These are phyloP conservation scores for Boletus tomentosulus DNA, from an alignment of 768 basidiomycete species.

Conservation along the genomic window DNA sequence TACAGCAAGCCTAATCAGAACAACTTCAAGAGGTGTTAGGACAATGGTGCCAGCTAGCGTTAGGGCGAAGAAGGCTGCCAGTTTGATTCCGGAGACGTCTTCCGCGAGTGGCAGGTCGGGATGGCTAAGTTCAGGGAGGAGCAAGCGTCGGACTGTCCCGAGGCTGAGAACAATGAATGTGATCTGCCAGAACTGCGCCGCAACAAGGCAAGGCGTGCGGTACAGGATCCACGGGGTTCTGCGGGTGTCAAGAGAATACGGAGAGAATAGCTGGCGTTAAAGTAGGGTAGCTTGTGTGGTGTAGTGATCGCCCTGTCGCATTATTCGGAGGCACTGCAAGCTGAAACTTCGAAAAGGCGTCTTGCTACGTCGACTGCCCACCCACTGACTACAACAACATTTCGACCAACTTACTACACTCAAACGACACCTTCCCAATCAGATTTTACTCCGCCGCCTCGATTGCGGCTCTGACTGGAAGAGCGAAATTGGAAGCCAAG, in stretches of 20 bases:
- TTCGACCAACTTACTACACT: too few relatives aligned
- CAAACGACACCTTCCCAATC: too few relatives aligned
- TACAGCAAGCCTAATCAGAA: constrained; percentile 69
- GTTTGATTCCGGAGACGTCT: constrained; percentile 46
- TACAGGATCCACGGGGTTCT: constrained; percentile 77
- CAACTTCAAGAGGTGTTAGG: constrained; percentile 71
- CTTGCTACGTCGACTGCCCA: constrained; percentile 12
- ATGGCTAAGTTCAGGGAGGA: constrained; percentile 48
- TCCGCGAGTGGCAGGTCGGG: constrained; percentile 26
- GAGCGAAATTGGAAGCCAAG: too few relatives aligned
- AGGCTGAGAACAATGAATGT: constrained; percentile 37
- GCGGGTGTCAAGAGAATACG: constrained; percentile 68
- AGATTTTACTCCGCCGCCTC: too few relatives aligned
- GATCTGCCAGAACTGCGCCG: constrained; percentile 37
- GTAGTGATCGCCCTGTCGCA: constrained; percentile 66
- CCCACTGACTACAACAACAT: too few relatives aligned
- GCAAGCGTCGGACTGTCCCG: constrained; percentile 36
- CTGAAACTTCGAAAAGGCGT: not conserved
- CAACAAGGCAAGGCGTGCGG: constrained; percentile 59
- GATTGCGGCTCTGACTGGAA: too few relatives aligned
- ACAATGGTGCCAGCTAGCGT: constrained; percentile 36
- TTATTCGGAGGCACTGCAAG: not conserved
- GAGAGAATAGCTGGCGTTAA: constrained; percentile 47
- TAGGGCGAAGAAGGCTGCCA: constrained; percentile 27
- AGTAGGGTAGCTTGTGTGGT: constrained; percentile 63